Percentiles rank a stretch among this genome's conserved stretches.
phyloP scores from a whole-genome alignment of 768 basidiomycete species.

The Leccinum olivaceopallidum region DNA sequence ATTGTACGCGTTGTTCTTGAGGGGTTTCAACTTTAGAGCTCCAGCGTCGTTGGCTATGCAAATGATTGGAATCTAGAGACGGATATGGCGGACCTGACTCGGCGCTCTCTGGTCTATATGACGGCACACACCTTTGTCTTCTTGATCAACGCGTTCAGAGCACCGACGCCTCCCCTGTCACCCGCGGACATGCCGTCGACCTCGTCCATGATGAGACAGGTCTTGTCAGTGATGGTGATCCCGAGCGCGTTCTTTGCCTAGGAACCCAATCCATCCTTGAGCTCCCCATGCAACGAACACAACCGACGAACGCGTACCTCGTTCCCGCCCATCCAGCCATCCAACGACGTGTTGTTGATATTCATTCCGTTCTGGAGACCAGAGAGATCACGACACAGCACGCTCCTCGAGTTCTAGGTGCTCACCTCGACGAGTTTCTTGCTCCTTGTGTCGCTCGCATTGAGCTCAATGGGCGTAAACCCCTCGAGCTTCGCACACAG shows the following conservation, averaged over 20 bases:
- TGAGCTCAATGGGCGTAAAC: conserved; percentile 91
- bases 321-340: conserved; percentile 74
- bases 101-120: no score
- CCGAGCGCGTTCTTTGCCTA: conserved; percentile 68
- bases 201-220: conserved; percentile 98
- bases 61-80: conserved; percentile 84
- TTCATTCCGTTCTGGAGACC: conserved; percentile 76
- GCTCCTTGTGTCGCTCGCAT: conserved; percentile 93
- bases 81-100: background rate
- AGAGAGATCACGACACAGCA: background rate
- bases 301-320: conserved; percentile 44
- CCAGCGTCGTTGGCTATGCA: conserved; percentile 93
- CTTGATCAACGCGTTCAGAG: conserved; percentile 87
- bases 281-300: background rate
- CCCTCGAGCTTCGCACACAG: conserved; percentile 88
- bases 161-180: conserved; percentile 95
- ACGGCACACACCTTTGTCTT: conserved; percentile 71
- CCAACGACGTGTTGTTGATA: conserved; percentile 83
- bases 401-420: no score
- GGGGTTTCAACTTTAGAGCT: conserved; percentile 90
- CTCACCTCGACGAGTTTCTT: conserved; percentile 93
- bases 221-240: conserved; percentile 71
- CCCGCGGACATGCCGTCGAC: conserved; percentile 99
- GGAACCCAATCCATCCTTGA: background rate
- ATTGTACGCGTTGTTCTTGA: conserved; percentile 67